Percentiles rank a stretch among this genome's conserved stretches.
Evolutionary conservation across 2,329 filamentous ascomycete genomes (phyloP).

Genomic region (Colletotrichum nymphaeae): DNA sequence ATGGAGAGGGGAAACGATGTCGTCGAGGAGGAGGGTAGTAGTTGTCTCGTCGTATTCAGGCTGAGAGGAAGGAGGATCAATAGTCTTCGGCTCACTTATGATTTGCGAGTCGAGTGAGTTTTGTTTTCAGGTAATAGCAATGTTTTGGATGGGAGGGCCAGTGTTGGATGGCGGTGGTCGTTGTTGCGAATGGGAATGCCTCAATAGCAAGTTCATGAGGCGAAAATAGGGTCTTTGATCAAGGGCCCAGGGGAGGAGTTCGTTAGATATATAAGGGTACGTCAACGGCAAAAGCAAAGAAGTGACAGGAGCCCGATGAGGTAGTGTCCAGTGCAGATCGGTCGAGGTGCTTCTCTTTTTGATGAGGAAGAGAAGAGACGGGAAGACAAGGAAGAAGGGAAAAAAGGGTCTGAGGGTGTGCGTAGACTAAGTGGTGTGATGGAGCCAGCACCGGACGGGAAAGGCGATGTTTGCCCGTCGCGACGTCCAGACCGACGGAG

Average conservation of each 20-base stretch:
- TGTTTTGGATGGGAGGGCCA: slow-evolving; percentile 39
- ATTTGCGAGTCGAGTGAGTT: background rate
- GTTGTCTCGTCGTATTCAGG: slow-evolving; percentile 4
- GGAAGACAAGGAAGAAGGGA: slow-evolving; percentile 28
- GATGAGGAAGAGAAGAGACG: slow-evolving; percentile 34
- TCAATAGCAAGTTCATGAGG: slow-evolving; percentile 57
- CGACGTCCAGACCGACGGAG: slow-evolving; percentile 1
- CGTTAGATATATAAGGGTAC: slow-evolving; percentile 28
- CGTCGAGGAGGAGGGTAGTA: background rate
- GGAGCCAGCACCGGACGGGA: slow-evolving; percentile 28
- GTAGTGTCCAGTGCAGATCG: slow-evolving; percentile 27
- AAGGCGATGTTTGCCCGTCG: slow-evolving; percentile 19
- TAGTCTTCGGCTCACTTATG: background rate
- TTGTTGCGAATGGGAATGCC: slow-evolving; percentile 37
- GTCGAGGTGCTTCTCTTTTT: slow-evolving; percentile 16
- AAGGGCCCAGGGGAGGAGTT: slow-evolving; percentile 27
- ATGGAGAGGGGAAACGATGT: background rate
- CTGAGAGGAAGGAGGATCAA: background rate
- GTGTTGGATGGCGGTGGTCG: slow-evolving; percentile 35
- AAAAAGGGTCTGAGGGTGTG: slow-evolving; percentile 12
- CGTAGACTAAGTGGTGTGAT: slow-evolving; percentile 29
- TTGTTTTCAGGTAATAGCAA: slow-evolving; percentile 21
- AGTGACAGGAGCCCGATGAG: slow-evolving; percentile 28
- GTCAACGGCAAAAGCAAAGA: slow-evolving; percentile 14
- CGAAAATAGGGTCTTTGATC: slow-evolving; percentile 6